Conservation (phyloP, 2,329 filamentous ascomycete genomes). For the Zarea fungicola region DNA sequence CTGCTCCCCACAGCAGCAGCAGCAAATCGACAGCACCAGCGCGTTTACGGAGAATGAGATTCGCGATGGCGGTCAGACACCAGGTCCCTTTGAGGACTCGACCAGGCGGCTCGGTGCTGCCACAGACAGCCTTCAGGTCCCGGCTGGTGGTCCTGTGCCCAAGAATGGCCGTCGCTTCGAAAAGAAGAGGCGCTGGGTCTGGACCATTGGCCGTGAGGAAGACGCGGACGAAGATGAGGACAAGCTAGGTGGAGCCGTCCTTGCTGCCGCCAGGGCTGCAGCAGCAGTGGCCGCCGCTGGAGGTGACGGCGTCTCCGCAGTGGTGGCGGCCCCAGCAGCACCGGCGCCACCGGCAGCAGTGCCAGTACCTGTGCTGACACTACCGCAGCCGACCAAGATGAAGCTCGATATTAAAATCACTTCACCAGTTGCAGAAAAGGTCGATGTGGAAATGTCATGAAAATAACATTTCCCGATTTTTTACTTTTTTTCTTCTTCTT, state of each 20-base stretch:
- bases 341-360: neutral
- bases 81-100: conserved; percentile 60
- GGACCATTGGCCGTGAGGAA: conserved; percentile 55
- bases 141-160: no score
- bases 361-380: neutral
- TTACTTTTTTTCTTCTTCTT: no score
- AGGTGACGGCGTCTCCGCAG: neutral
- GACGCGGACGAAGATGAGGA: conserved; percentile 38
- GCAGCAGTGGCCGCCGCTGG: conserved; percentile 5
- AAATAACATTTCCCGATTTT: no score
- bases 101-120: conserved; percentile 48
- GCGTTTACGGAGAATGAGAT: conserved; percentile 50
- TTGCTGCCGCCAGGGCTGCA: conserved; percentile 24
- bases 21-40: conserved; percentile 43
- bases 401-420: neutral
- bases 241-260: conserved; percentile 35
- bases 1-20: conserved; percentile 32
- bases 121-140: conserved; percentile 37
- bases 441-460: conserved; percentile 2
- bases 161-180: conserved; percentile 47
- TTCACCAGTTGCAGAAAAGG: no score
- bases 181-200: conserved; percentile 60
- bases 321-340: no score
- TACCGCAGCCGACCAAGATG: neutral
- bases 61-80: conserved; percentile 56